Percentiles rank a stretch among this genome's conserved stretches.
Conservation (phyloP, 768 basidiomycete genomes). For the Aureoboletus auriporus region DNA sequence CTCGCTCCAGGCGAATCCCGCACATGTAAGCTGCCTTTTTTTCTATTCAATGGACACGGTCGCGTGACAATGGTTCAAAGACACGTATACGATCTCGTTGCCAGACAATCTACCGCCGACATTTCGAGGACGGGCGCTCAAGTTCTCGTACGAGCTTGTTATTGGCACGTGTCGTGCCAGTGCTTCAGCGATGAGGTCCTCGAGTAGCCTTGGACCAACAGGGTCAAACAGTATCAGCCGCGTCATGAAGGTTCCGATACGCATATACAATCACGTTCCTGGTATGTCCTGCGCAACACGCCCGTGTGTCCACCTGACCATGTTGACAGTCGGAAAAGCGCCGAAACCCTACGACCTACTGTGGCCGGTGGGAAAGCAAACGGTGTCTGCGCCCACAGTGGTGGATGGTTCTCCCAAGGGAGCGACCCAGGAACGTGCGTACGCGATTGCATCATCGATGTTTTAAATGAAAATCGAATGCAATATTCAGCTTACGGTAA, state of each 20-base stretch:
- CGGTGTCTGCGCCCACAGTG: slow-evolving; percentile 25
- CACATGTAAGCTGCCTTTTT: slow-evolving; percentile 50
- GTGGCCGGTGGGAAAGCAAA: slow-evolving; percentile 60
- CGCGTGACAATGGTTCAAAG: slow-evolving; percentile 38
- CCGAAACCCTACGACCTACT: slow-evolving; percentile 76
- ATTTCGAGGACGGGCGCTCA: slow-evolving; percentile 77
- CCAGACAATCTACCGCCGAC: slow-evolving; percentile 87
- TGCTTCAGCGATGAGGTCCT: slow-evolving; percentile 23
- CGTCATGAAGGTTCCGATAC: slow-evolving; percentile 88
- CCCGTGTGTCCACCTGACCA: slow-evolving; percentile 2
- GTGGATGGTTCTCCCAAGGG: slow-evolving; percentile 20
- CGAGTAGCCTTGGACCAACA: slow-evolving; percentile 30
- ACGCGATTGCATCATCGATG: neutral
- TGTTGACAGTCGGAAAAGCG: slow-evolving; percentile 44
- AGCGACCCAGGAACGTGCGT: slow-evolving; percentile 16
- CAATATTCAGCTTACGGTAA: slow-evolving; percentile 10
- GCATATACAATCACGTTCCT: slow-evolving; percentile 84
- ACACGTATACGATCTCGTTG: slow-evolving; percentile 71
- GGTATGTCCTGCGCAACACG: slow-evolving; percentile 41
- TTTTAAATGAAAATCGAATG: slow-evolving; percentile 1
- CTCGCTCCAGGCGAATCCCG: slow-evolving; percentile 81
- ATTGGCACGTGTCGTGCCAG: slow-evolving; percentile 79
- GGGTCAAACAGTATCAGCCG: slow-evolving; percentile 56
- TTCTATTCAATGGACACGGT: neutral
- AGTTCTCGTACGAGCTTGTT: slow-evolving; percentile 87